These are phyloP conservation scores for Hura crepitans DNA, from an alignment of 441 rosid species.

Conservation along the genomic window DNA sequence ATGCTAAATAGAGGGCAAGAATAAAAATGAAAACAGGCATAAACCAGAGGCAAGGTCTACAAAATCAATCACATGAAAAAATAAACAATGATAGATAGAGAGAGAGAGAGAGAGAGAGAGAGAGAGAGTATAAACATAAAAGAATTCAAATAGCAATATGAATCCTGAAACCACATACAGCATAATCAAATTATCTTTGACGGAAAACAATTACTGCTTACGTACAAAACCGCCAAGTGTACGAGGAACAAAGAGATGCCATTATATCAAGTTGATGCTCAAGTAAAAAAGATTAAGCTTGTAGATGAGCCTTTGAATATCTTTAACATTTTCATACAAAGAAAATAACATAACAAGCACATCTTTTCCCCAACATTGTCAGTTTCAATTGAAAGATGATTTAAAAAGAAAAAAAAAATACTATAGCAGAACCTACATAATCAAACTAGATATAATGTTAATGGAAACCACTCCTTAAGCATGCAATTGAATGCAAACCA, in stretches of 20 bases:
- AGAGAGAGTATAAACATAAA: neutral
- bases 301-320: neutral
- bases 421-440: neutral
- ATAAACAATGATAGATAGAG: too few species aligned
- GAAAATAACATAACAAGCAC: neutral
- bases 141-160: neutral
- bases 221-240: neutral
- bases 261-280: neutral
- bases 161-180: neutral
- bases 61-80: neutral
- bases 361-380: neutral
- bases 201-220: neutral
- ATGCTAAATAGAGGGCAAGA: neutral
- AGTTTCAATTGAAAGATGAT: neutral
- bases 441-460: neutral
- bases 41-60: neutral
- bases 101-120: neutral
- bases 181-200: neutral
- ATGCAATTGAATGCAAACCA: neutral
- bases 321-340: neutral
- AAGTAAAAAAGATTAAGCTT: neutral
- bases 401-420: neutral
- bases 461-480: neutral
- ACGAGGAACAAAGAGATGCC: neutral
- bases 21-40: neutral